Evolutionary conservation across 2,329 filamentous ascomycete genomes (phyloP), one percentile per base, ranked within the genome.

Genomic region (Cadophora gregata): DNA sequence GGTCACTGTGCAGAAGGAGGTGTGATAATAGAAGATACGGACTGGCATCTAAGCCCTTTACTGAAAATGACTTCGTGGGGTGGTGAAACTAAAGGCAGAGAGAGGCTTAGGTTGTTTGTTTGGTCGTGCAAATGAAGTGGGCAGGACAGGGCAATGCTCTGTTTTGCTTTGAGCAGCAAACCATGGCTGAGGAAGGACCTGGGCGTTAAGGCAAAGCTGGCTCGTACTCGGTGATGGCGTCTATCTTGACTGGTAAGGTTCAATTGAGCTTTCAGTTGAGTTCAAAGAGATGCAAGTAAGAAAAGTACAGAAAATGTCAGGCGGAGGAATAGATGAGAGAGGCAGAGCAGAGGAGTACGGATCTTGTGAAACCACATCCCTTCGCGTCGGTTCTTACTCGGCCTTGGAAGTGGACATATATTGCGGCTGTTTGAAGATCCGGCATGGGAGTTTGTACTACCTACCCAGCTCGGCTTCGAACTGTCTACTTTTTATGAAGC

Each of bases 301-400:
- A 56, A 56, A 56, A 16, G 10, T 19, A 45, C 4, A 59, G 55
- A 9, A 36, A 31, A 1, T 7, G 9, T 16, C 19, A 19, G 5
- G 29, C 21, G 56, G 36, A 25, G 33, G 21, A 27, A 45, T 27
- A 21, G 12, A 31, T 24, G 48, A 59, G 25, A 14, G 24, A 48
- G 58, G 58, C 58, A 60, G 38, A 60, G 25, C 48, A 53, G 27
- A 53, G 16, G n/a, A 33, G 48, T 60, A 60, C 38, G 58, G 38
- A 47, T 31, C n/a, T 48, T 60, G 38, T 47, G 38, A 45, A 48
- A 47, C 38, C 38, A 60, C 58, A 33, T 47, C 31, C 24, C 33
- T 38, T 31, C 27, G 25, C 50, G 29, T 42, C 58, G 25, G 58
- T 31, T 48, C 58, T 29, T 48, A 29, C 42, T 60, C 36, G 38